phyloP scores from a whole-genome alignment of 352 stramenopile genomes.

The Plasmopara muralis region DNA sequence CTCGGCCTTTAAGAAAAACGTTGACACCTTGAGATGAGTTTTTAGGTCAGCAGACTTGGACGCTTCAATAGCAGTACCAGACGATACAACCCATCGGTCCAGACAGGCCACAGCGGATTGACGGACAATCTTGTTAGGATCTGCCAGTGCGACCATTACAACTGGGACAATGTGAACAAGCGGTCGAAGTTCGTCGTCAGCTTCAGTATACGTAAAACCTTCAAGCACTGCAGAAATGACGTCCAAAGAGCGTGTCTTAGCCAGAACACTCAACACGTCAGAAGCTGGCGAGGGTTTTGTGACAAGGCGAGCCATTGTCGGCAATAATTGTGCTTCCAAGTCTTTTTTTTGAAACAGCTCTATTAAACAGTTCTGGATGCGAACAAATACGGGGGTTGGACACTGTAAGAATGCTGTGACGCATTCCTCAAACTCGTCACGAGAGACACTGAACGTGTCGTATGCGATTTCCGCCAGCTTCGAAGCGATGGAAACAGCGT shows the following conservation, averaged over 20 bases:
- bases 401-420: constrained; percentile 59
- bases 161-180: constrained; percentile 50
- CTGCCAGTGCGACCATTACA: constrained; percentile 57
- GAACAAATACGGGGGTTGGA: constrained; percentile 51
- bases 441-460: constrained; percentile 32
- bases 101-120: constrained; percentile 52
- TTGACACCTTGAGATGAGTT: constrained; percentile 23
- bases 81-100: constrained; percentile 43
- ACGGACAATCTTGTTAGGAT: constrained; percentile 42
- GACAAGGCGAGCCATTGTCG: constrained; percentile 57
- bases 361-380: constrained; percentile 46
- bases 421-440: constrained; percentile 58
- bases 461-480: constrained; percentile 42
- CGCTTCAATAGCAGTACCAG: constrained; percentile 15
- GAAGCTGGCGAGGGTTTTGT: constrained; percentile 13
- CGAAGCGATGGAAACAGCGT: constrained; percentile 36
- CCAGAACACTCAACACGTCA: constrained; percentile 41
- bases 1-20: constrained; percentile 54
- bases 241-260: constrained; percentile 57
- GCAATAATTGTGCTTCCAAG: constrained; percentile 46
- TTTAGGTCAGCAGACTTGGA: constrained; percentile 24
- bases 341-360: constrained; percentile 40
- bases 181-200: constrained; percentile 34
- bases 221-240: constrained; percentile 65
- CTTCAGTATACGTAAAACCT: constrained; percentile 30